These are phyloP conservation scores for Jamesozyma lodderae DNA, from an alignment of 805 yeast species.

Conservation along the genomic window DNA sequence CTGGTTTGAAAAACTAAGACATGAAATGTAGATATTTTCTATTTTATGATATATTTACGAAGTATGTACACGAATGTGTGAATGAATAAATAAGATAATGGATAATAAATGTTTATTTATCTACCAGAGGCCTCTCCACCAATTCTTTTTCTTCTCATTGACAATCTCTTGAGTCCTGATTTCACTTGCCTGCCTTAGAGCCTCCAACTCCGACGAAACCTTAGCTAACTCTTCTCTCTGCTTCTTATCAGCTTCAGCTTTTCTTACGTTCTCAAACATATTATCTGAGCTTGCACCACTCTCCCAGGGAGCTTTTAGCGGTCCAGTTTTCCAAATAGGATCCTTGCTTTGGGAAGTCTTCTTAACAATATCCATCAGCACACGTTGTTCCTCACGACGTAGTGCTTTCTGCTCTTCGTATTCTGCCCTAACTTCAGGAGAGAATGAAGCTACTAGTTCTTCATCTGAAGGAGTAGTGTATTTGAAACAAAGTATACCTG, in stretches of 20 bases:
- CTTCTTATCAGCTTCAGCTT: constrained; percentile 3
- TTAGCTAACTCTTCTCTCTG: constrained; percentile 3
- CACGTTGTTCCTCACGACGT: constrained; percentile 60
- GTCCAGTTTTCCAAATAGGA: constrained; percentile 78
- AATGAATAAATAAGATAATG: constrained; percentile 1
- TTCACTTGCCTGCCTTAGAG: constrained; percentile 3
- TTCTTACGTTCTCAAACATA: constrained; percentile 3
- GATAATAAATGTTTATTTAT: background rate
- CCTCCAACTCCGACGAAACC: constrained; percentile 3
- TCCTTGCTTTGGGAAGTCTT: constrained; percentile 58
- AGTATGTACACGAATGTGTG: background rate
- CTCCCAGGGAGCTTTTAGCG: constrained; percentile 62
- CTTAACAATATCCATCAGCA: constrained; percentile 56
- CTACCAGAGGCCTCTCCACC: constrained; percentile 12
- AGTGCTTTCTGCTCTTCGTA: constrained; percentile 57
- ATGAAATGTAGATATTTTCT: too few species aligned
- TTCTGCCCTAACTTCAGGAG: constrained; percentile 76
- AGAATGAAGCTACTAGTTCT: constrained; percentile 57
- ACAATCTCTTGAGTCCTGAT: constrained; percentile 5
- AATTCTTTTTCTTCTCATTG: constrained; percentile 5
- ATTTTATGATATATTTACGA: too few species aligned
- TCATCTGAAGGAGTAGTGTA: constrained; percentile 83
- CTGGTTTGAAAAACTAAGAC: too few species aligned
- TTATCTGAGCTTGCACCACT: constrained; percentile 6
- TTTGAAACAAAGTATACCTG: constrained; percentile 63